Percentiles rank a stretch among this genome's conserved stretches.
These are phyloP conservation scores for Pascua sp. DNA, from an alignment of 1,284 basidiomycete genomes.

Conservation along the genomic window DNA sequence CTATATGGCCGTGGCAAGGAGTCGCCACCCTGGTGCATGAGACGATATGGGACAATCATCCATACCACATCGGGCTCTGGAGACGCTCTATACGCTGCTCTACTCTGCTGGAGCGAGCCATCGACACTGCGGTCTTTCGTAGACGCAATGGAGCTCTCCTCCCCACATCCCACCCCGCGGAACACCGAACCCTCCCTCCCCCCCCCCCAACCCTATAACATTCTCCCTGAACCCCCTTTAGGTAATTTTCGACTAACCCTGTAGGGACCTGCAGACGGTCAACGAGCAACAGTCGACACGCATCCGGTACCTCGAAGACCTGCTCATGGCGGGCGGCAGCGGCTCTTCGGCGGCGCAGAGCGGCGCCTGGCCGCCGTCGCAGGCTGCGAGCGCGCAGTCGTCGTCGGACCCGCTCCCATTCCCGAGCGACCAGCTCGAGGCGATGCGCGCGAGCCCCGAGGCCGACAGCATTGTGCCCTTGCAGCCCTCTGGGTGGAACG, in stretches of 20 bases:
- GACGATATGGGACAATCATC: neutral
- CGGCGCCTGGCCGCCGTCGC: neutral
- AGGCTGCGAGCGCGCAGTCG: neutral
- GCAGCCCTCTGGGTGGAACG: conserved; percentile 16
- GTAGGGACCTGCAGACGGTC: conserved; percentile 35
- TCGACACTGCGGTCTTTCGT: no score
- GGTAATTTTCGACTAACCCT: neutral
- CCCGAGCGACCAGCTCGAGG: conserved; percentile 22
- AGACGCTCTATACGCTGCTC: no score
- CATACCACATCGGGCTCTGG: no score
- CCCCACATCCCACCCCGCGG: no score
- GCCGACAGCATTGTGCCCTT: conserved; percentile 29
- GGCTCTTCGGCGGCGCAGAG: neutral
- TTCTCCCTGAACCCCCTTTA: no score
- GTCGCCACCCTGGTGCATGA: no score
- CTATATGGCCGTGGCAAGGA: neutral
- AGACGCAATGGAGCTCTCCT: no score
- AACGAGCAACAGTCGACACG: conserved; percentile 33
- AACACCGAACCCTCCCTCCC: no score
- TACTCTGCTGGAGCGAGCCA: no score
- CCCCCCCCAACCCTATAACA: no score
- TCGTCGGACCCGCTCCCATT: conserved; percentile 4
- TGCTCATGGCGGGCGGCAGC: conserved; percentile 14
- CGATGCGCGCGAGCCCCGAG: conserved; percentile 37
- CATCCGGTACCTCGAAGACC: conserved; percentile 36